Base-by-base conservation (phyloP, 208 protist genomes). In the Trypanosoma vivax region DNA sequence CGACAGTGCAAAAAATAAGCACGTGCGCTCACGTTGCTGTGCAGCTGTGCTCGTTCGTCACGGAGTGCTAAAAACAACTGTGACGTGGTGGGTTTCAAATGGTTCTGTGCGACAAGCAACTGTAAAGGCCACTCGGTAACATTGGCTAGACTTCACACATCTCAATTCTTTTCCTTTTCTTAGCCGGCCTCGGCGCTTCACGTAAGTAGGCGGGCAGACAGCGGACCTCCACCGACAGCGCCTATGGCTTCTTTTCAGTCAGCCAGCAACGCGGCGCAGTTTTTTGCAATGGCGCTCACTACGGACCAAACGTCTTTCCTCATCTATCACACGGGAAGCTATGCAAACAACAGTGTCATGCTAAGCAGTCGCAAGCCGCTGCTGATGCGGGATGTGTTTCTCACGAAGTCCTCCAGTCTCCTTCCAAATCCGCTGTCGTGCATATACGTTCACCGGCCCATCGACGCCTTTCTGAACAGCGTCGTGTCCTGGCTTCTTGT, bases 381-480 rank as follows among this genome's bases (percentile, higher is more conserved):
- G 75, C 61, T 90, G 35, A 88, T 93, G 77, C 68, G 82, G n/a
- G 79, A 90, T 46, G 65, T 93, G 5, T 94, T 90, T 55, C 61
- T 94, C 21, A 94, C 86, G 2, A 64, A 73, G 27, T 67, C 64
- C 9, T 65, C 25, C 13, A 68, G 49, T 31, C 60, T 71, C 18
- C 70, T 79, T 30, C 87, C 87, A 1, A 94, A 94, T 53, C 87
- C 87, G 35, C 76, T 94, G 6, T 90, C 87, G 0, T 80, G 70
- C 48, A 29, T 94, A 0, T 90, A 90, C 58, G 78, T 91, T 13
- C 38, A 70, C 9, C 76, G 50, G 13, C 34, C 55, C 18, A 50
- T 18, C 10, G 87, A 94, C 76, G 69, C 73, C 28, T 5, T 89
- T 19, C 43, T 67, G 18, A 94, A 91, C 67, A 74, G 63, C 37